Base-by-base conservation (phyloP, 164 flowering plant genomes). In the Macadamia integrifolia region DNA sequence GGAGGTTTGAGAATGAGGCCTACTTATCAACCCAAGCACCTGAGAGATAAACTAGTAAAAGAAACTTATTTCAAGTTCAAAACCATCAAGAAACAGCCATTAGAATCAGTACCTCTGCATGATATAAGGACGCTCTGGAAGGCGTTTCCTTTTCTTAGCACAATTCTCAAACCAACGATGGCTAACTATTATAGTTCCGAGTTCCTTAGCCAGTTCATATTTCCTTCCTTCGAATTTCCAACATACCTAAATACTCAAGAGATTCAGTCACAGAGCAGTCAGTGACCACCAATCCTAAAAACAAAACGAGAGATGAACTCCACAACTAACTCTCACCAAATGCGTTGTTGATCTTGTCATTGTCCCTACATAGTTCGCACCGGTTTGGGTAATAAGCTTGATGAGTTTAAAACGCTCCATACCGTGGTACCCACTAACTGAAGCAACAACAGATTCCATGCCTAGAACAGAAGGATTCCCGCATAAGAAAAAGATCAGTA, bases 91-190 rank as follows among this genome's bases (percentile, higher is more conserved):
- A n/a, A 50, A 59, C 60, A 46, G 6, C 0, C 14, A 62, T 9
- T 18, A 6, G 43, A 6, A 66, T 62, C 17, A 60, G 60, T 78
- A 90, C 99, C 99, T 77, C 58, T 78, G 77, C 67, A 71, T 59
- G 46, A 75, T 57, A 77, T 89, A 92, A 14, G 85, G 82, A 66
- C 49, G 63, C 70, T 88, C 97, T 0, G 91, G 82, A 48, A 95
- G 71, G 40, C 88, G 89, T 72, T 77, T 91, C 62, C 93, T 84
- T 62, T 81, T 70, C 79, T 78, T 88, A 42, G 82, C 66, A 71
- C 98, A 92, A 40, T 89, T 97, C 77, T 88, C 98, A 65, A 95
- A 69, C 99, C 99, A 95, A 30, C 70, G 77, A 77, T 89, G 99
- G 70, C 87, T 89, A 31, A 95, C 83, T 11, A 91, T 69, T 0